Percentiles rank a stretch among this genome's conserved stretches.
Conservation (phyloP, 805 yeast species). For the Candida gorgasii region DNA sequence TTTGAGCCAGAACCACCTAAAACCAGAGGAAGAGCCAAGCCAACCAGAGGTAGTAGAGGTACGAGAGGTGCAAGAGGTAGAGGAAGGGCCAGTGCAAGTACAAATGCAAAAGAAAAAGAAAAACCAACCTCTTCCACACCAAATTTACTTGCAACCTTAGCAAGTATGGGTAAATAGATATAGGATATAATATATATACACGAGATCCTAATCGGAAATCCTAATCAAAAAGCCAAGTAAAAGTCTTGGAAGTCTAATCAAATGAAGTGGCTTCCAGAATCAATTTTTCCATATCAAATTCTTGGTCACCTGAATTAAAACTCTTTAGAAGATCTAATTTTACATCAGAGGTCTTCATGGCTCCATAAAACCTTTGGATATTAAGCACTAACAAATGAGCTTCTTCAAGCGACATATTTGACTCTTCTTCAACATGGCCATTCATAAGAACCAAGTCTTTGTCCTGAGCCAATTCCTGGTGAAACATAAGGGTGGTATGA, state of each 20-base stretch:
- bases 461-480: conserved; percentile 64
- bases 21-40: background rate
- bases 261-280: conserved; percentile 73
- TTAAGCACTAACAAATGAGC: conserved; percentile 76
- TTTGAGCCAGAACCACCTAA: conserved; percentile 4
- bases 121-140: background rate
- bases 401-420: conserved; percentile 66
- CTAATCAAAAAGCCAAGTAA: too few relatives aligned
- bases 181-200: conserved; percentile 34
- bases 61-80: conserved; percentile 1
- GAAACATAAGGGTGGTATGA: conserved; percentile 88
- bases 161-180: conserved; percentile 16
- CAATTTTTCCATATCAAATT: conserved; percentile 67
- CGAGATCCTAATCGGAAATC: too few relatives aligned
- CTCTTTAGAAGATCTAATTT: conserved; percentile 60
- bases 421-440: conserved; percentile 75
- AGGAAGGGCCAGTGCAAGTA: conserved; percentile 1
- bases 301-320: conserved; percentile 68
- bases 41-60: conserved; percentile 2
- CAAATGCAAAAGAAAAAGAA: background rate
- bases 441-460: conserved; percentile 79
- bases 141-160: conserved; percentile 16
- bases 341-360: conserved; percentile 42
- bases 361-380: conserved; percentile 83
- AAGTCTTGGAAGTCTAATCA: conserved; percentile 59